These are phyloP conservation scores for Naganishia sp. DNA, from an alignment of 1,284 basidiomycete genomes.

Conservation along the genomic window DNA sequence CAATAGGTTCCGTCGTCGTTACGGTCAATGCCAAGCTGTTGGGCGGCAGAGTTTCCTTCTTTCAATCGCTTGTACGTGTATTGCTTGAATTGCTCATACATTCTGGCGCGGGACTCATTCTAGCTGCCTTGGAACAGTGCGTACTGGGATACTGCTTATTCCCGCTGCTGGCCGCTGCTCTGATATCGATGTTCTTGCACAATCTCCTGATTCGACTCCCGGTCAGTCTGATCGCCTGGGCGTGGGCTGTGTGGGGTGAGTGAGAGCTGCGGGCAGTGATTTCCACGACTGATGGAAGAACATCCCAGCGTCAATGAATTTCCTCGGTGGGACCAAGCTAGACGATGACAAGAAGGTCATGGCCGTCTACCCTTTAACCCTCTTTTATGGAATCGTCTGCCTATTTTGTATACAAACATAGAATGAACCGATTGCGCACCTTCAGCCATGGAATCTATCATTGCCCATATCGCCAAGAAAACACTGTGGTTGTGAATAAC, in stretches of 20 bases:
- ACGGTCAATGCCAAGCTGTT: slow-evolving; percentile 92
- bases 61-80: slow-evolving; percentile 70
- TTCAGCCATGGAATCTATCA: too few relatives aligned
- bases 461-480: too few relatives aligned
- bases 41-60: slow-evolving; percentile 96
- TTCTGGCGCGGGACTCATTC: background rate
- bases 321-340: slow-evolving; percentile 88
- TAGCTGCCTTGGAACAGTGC: slow-evolving; percentile 56
- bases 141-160: slow-evolving; percentile 88
- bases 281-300: background rate
- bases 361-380: slow-evolving; percentile 84
- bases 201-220: slow-evolving; percentile 82
- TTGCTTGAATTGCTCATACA: background rate
- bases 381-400: slow-evolving; percentile 59
- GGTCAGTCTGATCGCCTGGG: slow-evolving; percentile 79
- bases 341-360: slow-evolving; percentile 82
- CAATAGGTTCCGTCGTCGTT: slow-evolving; percentile 81
- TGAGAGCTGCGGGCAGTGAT: too few relatives aligned
- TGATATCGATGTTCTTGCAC: slow-evolving; percentile 81
- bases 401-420: slow-evolving; percentile 26
- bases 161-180: slow-evolving; percentile 81
- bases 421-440: too few relatives aligned
- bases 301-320: slow-evolving; percentile 79
- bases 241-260: slow-evolving; percentile 91
- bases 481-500: too few relatives aligned